Evolutionary conservation across 2,329 filamentous ascomycete species (phyloP).

Genomic region (Apiospora marii): DNA sequence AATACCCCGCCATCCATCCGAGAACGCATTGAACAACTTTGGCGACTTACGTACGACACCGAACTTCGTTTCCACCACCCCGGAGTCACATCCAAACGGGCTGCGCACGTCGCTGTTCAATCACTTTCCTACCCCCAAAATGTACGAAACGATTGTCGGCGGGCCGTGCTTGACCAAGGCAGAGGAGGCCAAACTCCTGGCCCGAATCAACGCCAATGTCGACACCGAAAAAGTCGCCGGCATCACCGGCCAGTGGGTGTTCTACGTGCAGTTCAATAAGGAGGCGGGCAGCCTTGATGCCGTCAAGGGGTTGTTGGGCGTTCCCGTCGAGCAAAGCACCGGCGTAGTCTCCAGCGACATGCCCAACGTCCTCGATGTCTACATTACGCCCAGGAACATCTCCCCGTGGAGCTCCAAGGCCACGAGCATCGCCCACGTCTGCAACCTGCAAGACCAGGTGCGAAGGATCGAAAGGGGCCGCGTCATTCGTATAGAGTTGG

Average conservation of each 20-base stretch:
- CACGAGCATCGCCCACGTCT: constrained; percentile 92
- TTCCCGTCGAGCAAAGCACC: constrained; percentile 29
- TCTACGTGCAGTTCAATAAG: constrained; percentile 71
- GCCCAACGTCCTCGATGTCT: constrained; percentile 62
- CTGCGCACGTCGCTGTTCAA: constrained; percentile 14
- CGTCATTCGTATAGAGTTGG: constrained; percentile 73
- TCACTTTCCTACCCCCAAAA: constrained; percentile 15
- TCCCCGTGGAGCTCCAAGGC: constrained; percentile 98
- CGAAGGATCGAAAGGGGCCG: constrained; percentile 88
- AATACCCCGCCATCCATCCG: constrained; percentile 5
- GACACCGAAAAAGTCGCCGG: constrained; percentile 52
- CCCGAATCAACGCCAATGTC: constrained; percentile 49
- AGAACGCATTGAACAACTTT: constrained; percentile 1
- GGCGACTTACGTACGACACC: constrained; percentile 2
- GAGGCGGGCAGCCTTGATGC: constrained; percentile 47
- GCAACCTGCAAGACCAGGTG: constrained; percentile 74
- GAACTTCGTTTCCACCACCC: constrained; percentile 12
- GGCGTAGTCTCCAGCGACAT: constrained; percentile 27
- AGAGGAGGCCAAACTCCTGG: constrained; percentile 51
- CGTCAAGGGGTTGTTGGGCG: constrained; percentile 55
- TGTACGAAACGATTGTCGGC: constrained; percentile 30
- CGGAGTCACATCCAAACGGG: constrained; percentile 22
- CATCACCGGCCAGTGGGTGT: constrained; percentile 65
- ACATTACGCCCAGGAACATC: constrained; percentile 82
- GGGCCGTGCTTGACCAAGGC: constrained; percentile 30